Conservation (phyloP, 768 basidiomycete species). For the Russula lepida region DNA sequence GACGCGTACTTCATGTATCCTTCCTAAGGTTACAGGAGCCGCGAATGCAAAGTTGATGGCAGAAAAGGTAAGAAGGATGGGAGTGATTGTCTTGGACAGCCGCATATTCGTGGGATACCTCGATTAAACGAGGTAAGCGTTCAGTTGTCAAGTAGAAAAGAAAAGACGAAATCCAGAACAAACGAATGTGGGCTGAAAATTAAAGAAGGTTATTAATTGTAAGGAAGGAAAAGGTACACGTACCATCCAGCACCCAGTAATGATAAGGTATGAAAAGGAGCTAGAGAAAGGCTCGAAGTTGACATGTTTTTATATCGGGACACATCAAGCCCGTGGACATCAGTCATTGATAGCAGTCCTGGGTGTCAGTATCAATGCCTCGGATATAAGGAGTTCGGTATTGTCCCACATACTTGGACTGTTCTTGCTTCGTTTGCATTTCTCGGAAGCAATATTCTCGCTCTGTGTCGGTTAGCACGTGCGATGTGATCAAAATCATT, state of each 20-base stretch:
- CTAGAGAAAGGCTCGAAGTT: background rate
- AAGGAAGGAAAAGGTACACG: background rate
- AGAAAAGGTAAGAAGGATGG: background rate
- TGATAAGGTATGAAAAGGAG: background rate
- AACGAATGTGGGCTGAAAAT: background rate
- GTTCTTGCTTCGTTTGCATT: no score
- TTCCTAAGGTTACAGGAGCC: background rate
- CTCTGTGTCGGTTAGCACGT: no score
- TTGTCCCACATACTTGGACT: no score
- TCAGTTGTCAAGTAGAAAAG: background rate
- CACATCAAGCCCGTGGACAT: background rate
- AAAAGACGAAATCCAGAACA: background rate
- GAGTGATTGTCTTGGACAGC: background rate
- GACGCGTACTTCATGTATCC: no score
- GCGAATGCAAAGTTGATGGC: background rate
- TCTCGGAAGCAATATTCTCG: no score
- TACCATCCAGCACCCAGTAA: slow-evolving; percentile 7
- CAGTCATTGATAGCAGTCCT: background rate
- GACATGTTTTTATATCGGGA: background rate
- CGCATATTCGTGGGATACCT: background rate
- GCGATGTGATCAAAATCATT: no score
- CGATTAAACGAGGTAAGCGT: background rate
- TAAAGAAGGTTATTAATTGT: background rate
- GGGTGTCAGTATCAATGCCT: background rate
- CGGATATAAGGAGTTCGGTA: no score